Conservation (phyloP, 1,139 yeast genomes). For the Sporopachydermia cereana region DNA sequence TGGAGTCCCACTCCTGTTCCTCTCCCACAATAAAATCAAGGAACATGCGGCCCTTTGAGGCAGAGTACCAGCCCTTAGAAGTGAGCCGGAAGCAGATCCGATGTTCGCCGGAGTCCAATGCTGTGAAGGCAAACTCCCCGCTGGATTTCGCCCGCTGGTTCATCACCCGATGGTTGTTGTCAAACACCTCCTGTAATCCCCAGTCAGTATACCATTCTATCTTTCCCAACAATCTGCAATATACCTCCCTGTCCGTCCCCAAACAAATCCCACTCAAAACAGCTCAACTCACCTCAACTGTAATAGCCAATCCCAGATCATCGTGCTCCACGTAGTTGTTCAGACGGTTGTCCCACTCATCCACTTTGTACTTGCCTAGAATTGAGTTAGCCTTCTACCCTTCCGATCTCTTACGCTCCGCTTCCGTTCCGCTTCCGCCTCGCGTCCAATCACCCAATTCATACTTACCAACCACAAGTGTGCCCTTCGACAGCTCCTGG, state of each 20-base stretch:
- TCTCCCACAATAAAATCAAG: constrained; percentile 43
- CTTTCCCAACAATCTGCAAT: constrained; percentile 7
- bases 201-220: constrained; percentile 10
- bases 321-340: constrained; percentile 35
- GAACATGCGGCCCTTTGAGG: constrained; percentile 35
- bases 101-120: constrained; percentile 65
- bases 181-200: constrained; percentile 51
- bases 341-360: constrained; percentile 37
- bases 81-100: constrained; percentile 58
- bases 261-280: too few relatives aligned
- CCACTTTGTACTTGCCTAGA: constrained; percentile 38
- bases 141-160: constrained; percentile 47
- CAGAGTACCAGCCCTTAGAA: constrained; percentile 46
- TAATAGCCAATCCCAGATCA: constrained; percentile 35
- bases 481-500: constrained; percentile 48
- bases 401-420: neutral
- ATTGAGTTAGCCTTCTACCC: neutral
- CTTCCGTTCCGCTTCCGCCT: constrained; percentile 1
- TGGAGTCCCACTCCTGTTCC: constrained; percentile 37
- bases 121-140: constrained; percentile 59
- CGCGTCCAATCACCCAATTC: neutral
- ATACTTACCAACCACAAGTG: constrained; percentile 41
- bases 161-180: constrained; percentile 55
- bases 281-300: constrained; percentile 31
- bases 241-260: neutral